phyloP scores from a whole-genome alignment of 441 rosid species.

The Eruca vesicaria region DNA sequence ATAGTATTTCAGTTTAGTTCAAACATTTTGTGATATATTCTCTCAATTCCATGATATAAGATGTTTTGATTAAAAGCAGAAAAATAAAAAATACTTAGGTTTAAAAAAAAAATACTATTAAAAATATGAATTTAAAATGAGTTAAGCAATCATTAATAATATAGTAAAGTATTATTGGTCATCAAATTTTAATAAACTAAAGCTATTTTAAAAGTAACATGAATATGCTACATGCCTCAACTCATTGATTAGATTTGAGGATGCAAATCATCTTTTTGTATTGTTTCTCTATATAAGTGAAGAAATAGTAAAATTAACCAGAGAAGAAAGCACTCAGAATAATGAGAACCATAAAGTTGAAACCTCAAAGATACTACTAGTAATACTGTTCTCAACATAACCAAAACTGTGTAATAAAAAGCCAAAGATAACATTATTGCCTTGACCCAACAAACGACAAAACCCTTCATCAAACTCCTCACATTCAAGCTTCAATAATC shows the following conservation, averaged over 20 bases:
- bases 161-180: too few species aligned
- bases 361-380: conserved; percentile 15
- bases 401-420: conserved; percentile 41
- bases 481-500: neutral
- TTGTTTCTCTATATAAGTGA: neutral
- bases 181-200: too few species aligned
- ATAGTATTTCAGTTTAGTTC: too few species aligned
- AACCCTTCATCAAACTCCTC: neutral
- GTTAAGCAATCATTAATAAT: too few species aligned
- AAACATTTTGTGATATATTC: too few species aligned
- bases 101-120: too few species aligned
- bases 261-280: neutral
- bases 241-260: neutral
- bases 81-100: too few species aligned
- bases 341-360: conserved; percentile 4
- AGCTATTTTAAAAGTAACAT: too few species aligned
- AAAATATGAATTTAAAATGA: too few species aligned
- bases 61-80: too few species aligned
- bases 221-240: too few species aligned
- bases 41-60: too few species aligned
- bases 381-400: conserved; percentile 12
- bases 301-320: neutral
- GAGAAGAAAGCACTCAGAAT: neutral
- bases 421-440: conserved; percentile 10
- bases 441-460: neutral